Conservation (phyloP, 352 stramenopile genomes). For the Pseudoperonospora humuli region DNA sequence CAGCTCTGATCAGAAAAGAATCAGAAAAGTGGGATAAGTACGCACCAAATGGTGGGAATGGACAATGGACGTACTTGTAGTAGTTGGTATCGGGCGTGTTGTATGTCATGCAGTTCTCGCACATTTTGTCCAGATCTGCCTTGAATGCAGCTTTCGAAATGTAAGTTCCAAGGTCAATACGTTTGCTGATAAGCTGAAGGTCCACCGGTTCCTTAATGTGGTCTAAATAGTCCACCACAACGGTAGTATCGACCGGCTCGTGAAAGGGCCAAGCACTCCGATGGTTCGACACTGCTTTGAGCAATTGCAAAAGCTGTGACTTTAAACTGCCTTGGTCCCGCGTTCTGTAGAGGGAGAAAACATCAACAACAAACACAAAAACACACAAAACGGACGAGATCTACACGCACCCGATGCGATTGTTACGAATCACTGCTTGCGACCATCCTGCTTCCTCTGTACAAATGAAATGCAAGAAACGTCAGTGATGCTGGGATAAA, state of each 20-base stretch:
- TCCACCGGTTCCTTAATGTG: slow-evolving; percentile 95
- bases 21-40: neutral
- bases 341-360: slow-evolving; percentile 24
- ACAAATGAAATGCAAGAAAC: slow-evolving; percentile 1
- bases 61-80: slow-evolving; percentile 85
- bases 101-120: slow-evolving; percentile 96
- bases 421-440: slow-evolving; percentile 79
- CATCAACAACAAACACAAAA: slow-evolving; percentile 1
- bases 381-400: neutral
- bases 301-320: slow-evolving; percentile 78
- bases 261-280: slow-evolving; percentile 96
- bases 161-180: slow-evolving; percentile 84
- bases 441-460: slow-evolving; percentile 83
- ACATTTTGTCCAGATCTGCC: slow-evolving; percentile 94
- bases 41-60: neutral
- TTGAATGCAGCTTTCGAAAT: slow-evolving; percentile 88
- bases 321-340: slow-evolving; percentile 78
- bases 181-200: slow-evolving; percentile 73
- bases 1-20: slow-evolving; percentile 40
- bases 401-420: slow-evolving; percentile 56
- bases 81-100: slow-evolving; percentile 95
- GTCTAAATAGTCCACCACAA: slow-evolving; percentile 96
- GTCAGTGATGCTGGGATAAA: neutral
- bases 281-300: slow-evolving; percentile 90
- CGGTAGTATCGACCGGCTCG: slow-evolving; percentile 92